Conservation (phyloP, 164 flowering plant genomes). For the Vitis amurensis region DNA sequence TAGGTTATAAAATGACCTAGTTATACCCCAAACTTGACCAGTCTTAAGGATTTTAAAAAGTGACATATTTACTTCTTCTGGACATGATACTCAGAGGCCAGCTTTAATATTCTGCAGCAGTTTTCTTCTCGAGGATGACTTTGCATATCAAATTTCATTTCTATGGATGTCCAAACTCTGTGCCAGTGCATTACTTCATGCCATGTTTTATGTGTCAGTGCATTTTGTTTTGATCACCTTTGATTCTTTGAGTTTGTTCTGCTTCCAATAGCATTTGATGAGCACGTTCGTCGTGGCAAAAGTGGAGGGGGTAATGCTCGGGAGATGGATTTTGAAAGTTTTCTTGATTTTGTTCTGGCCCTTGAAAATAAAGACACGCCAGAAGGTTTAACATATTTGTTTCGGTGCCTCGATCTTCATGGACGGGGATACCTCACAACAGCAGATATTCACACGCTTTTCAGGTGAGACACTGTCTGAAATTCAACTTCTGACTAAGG, state of each 20-base stretch:
- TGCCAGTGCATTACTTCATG: not conserved
- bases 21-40: no score
- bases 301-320: conserved; percentile 70
- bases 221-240: not conserved
- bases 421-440: conserved; percentile 90
- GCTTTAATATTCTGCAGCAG: no score
- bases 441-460: conserved; percentile 93
- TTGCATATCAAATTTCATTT: no score
- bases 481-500: not conserved
- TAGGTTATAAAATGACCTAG: no score
- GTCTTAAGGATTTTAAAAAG: no score
- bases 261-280: conserved; percentile 74
- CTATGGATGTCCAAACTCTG: no score
- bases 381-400: conserved; percentile 89
- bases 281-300: conserved; percentile 93
- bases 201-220: not conserved
- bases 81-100: no score
- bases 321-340: conserved; percentile 98
- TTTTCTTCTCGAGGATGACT: no score
- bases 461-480: conserved; percentile 54
- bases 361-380: conserved; percentile 94
- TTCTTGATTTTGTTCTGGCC: conserved; percentile 92
- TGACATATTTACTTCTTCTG: no score
- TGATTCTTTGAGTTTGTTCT: not conserved
- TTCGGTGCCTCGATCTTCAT: conserved; percentile 91